Evolutionary conservation across 228 moss, liverwort and hornwort species (phyloP).

Genomic region (Sphagnum fallax): DNA sequence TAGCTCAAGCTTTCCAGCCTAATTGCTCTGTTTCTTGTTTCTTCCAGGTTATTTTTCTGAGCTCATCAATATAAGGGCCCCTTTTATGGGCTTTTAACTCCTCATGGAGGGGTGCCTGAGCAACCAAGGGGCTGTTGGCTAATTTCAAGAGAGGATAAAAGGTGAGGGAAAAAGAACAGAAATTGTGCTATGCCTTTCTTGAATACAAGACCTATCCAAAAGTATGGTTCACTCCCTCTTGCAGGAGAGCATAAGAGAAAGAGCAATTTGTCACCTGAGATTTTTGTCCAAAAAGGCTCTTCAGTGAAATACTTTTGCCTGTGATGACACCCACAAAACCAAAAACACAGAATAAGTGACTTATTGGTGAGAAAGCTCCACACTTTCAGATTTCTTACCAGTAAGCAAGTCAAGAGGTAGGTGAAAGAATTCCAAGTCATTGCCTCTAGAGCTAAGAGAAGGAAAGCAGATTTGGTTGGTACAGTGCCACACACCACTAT

Average conservation of each 20-base stretch:
- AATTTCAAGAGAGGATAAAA: neutral
- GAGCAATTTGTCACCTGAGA: slow-evolving; percentile 1
- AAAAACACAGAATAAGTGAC: neutral
- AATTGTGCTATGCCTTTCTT: neutral
- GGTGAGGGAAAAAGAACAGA: neutral
- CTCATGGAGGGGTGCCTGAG: neutral
- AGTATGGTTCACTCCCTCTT: neutral
- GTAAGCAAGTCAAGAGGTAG: neutral
- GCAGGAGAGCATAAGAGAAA: neutral
- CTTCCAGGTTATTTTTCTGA: neutral
- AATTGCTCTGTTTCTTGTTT: neutral
- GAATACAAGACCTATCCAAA: neutral
- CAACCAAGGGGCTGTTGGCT: neutral
- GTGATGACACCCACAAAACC: neutral
- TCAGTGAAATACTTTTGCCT: slow-evolving; percentile 20
- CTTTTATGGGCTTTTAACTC: no score
- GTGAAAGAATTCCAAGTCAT: neutral
- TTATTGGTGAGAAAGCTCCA: neutral
- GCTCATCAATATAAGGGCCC: no score
- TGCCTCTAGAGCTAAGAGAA: neutral
- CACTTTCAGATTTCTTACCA: neutral
- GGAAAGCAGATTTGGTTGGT: no score
- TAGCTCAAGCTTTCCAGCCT: neutral
- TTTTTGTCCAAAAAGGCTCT: slow-evolving; percentile 11
- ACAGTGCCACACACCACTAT: slow-evolving; percentile 11